Percentiles rank a stretch among this genome's conserved stretches.
These are phyloP conservation scores for Solanum clarkiae DNA, from an alignment of 257 asterid species.

Conservation along the genomic window DNA sequence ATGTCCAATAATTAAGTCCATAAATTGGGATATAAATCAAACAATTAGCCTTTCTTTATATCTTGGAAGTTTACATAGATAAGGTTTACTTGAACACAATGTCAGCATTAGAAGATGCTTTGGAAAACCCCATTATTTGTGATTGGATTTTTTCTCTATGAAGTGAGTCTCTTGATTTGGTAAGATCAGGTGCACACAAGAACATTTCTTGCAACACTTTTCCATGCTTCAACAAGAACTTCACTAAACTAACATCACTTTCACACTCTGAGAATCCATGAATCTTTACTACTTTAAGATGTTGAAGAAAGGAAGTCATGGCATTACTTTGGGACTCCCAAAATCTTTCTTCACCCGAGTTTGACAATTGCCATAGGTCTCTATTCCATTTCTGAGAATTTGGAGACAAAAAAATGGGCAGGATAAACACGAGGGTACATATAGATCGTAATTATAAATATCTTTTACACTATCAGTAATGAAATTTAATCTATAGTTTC, in stretches of 20 bases:
- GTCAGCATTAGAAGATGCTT: conserved; percentile 58
- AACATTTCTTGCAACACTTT: conserved; percentile 44
- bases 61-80: neutral
- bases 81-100: conserved; percentile 35
- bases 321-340: conserved; percentile 69
- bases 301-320: conserved; percentile 41
- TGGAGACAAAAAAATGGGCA: neutral
- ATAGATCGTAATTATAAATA: neutral
- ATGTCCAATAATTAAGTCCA: neutral
- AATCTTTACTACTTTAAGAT: conserved; percentile 50
- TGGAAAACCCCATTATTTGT: conserved; percentile 56
- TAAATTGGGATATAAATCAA: neutral
- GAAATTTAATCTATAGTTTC: neutral
- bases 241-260: conserved; percentile 46
- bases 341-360: conserved; percentile 50
- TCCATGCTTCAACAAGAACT: conserved; percentile 64
- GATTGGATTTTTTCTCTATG: conserved; percentile 48
- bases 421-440: neutral
- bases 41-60: neutral
- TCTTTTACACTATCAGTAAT: neutral
- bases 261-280: conserved; percentile 55
- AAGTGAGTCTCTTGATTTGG: conserved; percentile 36
- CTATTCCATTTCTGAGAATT: conserved; percentile 44
- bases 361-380: conserved; percentile 44
- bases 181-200: conserved; percentile 19